Evolutionary conservation across 1,284 basidiomycete species (phyloP).

Genomic region (Trametes sp.): DNA sequence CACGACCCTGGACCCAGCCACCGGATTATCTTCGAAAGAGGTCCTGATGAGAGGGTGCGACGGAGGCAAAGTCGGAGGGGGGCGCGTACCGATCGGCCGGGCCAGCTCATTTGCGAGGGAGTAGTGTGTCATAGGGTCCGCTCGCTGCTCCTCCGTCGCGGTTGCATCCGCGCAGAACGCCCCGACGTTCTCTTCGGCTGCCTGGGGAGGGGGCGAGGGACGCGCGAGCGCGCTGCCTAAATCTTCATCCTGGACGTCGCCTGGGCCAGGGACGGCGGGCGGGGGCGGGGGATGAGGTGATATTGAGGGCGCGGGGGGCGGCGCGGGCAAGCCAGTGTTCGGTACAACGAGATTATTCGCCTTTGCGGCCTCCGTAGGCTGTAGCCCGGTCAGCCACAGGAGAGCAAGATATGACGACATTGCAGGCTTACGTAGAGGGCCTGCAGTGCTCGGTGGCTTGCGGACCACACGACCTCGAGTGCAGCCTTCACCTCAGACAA

Average conservation of each 20-base stretch:
- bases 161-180: conserved; percentile 21
- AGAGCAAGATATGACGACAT: neutral
- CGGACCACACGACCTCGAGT: conserved; percentile 42
- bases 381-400: neutral
- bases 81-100: conserved; percentile 11
- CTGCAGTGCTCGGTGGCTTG: conserved; percentile 40
- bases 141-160: neutral
- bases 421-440: conserved; percentile 36
- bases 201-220: neutral
- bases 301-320: neutral
- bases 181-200: conserved; percentile 6
- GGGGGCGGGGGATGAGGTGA: conserved; percentile 1
- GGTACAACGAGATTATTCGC: conserved; percentile 10
- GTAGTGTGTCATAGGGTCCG: conserved; percentile 10
- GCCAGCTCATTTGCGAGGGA: conserved; percentile 23
- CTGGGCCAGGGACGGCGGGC: conserved; percentile 2
- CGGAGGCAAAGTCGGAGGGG: neutral
- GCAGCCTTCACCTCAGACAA: conserved; percentile 52
- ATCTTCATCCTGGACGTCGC: conserved; percentile 26
- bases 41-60: neutral
- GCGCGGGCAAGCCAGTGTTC: neutral
- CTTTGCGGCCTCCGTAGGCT: conserved; percentile 21
- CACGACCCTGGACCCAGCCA: neutral
- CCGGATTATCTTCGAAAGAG: conserved; percentile 10
- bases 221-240: conserved; percentile 23